Evolutionary conservation across 257 asterid species (phyloP), one percentile per base, ranked within the genome.

Genomic region (Capsicum pubescens): DNA sequence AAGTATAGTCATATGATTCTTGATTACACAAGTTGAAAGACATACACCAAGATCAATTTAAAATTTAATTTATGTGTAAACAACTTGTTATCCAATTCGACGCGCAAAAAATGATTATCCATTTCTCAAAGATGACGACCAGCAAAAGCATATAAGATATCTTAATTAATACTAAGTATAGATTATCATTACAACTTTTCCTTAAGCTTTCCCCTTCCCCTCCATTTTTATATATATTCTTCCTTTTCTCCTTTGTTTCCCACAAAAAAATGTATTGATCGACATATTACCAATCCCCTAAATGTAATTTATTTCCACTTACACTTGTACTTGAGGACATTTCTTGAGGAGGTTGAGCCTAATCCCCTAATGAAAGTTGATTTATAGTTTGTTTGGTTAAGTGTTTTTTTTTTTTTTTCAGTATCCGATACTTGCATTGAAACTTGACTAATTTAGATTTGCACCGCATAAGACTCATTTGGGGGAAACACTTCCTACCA

Each of bases 71-170:
- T 26, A 9, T 63, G 69, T 63, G 21, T 9, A 66, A 35, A 44
- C 57, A 44, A 71, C 44, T 74, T 74, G 9, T 50, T 50, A 50
- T 74, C 61, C 17, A 50, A 50, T 21, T 74, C 46, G 39, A 74
- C n/a, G 16, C 61, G 50, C 81, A 13, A 50, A 48, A 74, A 3
- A 72, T 72, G 80, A 48, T 19, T 19, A 13, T 17, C 80, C 19
- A 48, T 72, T 46, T 46, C 80, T 44, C 39, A 46, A 19, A 72
- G 42, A 72, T 11, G 60, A 72, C 5, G 57, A 52, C 15, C 8
- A 48, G 42, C 35, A 74, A 74, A 74, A 74, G 80, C 80, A 74
- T n/a, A 46, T 46, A 44, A 19, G 80, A 46, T 72, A 72, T n/a
- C 59, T 11, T 48, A 19, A 48, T 63, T 21, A 21, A 63, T 63